A percentile compares a stretch with the other conserved stretches of the same genome.
Conservation (phyloP, 2,329 filamentous ascomycete species). For the Nothophaeocryptopus gaeumannii region DNA sequence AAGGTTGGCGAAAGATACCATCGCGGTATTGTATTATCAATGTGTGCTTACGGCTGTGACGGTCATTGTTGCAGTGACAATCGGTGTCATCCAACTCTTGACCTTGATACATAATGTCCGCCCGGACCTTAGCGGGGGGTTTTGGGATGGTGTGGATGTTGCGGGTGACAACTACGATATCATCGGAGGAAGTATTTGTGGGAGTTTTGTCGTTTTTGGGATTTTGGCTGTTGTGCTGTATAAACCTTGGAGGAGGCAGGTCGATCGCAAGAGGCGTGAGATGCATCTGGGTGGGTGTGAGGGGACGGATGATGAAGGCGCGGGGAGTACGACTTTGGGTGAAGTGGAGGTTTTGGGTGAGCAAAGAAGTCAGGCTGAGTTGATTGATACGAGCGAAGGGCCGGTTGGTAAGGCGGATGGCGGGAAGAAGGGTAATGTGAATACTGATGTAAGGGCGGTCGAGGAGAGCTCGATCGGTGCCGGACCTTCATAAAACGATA, state of each 20-base stretch:
- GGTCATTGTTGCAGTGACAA: constrained; percentile 77
- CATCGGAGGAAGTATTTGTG: constrained; percentile 83
- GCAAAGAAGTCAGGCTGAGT: background rate
- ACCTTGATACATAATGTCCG: constrained; percentile 70
- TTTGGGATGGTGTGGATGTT: constrained; percentile 83
- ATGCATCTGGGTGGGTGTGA: constrained; percentile 3
- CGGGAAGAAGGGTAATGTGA: constrained; percentile 11
- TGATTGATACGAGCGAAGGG: constrained; percentile 12
- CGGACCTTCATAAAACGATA: no score
- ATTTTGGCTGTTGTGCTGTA: constrained; percentile 71
- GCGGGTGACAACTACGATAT: constrained; percentile 81
- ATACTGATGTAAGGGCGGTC: constrained; percentile 12
- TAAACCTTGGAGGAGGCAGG: constrained; percentile 69
- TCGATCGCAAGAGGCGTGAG: constrained; percentile 40
- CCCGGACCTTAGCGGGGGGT: constrained; percentile 68
- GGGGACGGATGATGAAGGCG: constrained; percentile 3
- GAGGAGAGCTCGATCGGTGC: constrained; percentile 10
- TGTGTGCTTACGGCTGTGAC: constrained; percentile 82
- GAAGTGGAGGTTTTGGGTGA: constrained; percentile 14
- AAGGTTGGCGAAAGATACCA: constrained; percentile 70
- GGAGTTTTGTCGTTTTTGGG: constrained; percentile 76
- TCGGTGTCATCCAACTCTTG: constrained; percentile 80
- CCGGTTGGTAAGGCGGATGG: constrained; percentile 2
- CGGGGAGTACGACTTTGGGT: constrained; percentile 2
- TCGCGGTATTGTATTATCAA: constrained; percentile 94